Percentiles rank a stretch among this genome's conserved stretches.
These are phyloP conservation scores for Saccharomycopsis sp. DNA, from an alignment of 805 yeast genomes.

Conservation along the genomic window DNA sequence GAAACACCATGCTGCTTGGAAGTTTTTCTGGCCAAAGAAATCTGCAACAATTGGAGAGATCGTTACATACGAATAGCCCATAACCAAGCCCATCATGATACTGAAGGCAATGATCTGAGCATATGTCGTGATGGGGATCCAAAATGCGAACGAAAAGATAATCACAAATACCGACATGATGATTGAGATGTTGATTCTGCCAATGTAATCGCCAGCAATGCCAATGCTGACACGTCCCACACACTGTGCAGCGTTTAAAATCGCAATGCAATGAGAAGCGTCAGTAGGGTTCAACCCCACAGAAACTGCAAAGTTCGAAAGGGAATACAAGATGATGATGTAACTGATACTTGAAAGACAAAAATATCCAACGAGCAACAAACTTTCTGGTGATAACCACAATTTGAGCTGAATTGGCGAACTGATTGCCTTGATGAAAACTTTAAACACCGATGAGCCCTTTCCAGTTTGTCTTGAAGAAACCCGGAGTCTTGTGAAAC, in stretches of 20 bases:
- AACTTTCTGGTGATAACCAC: constrained; percentile 25
- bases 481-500: constrained; percentile 39
- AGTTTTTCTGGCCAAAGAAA: constrained; percentile 30
- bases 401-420: constrained; percentile 30
- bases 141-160: constrained; percentile 36
- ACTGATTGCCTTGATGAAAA: constrained; percentile 24
- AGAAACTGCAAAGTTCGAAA: constrained; percentile 38
- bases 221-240: constrained; percentile 45
- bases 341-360: constrained; percentile 35
- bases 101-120: constrained; percentile 34
- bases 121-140: constrained; percentile 40
- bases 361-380: constrained; percentile 31
- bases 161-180: constrained; percentile 29
- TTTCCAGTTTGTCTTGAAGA: constrained; percentile 5
- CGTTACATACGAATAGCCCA: constrained; percentile 39
- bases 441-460: constrained; percentile 2
- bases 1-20: constrained; percentile 33
- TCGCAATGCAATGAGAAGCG: constrained; percentile 38
- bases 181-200: constrained; percentile 39
- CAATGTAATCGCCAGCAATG: constrained; percentile 34
- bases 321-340: constrained; percentile 36
- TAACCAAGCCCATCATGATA: constrained; percentile 34
- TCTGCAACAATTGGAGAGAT: constrained; percentile 34
- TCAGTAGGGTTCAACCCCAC: constrained; percentile 38
- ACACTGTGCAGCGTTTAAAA: constrained; percentile 38